These are phyloP conservation scores for Pseudoperonospora humuli DNA, from an alignment of 352 stramenopile species.

Conservation along the genomic window DNA sequence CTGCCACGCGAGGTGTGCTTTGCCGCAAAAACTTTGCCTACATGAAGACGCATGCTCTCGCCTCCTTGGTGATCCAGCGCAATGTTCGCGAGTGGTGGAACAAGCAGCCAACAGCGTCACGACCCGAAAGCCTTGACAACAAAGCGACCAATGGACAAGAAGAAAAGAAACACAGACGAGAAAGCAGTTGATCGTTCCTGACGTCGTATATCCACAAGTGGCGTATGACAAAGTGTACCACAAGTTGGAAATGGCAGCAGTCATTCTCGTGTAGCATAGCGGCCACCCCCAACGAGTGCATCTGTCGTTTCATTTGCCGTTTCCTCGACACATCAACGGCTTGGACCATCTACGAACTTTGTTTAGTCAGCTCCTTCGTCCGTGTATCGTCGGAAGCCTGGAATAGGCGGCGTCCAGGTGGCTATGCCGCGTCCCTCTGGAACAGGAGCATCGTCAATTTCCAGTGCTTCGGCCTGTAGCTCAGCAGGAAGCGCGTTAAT, in stretches of 20 bases:
- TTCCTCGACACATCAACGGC: constrained; percentile 12
- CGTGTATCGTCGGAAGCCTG: constrained; percentile 78
- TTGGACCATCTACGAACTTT: not conserved
- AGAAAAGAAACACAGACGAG: constrained; percentile 8
- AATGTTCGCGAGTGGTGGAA: constrained; percentile 84
- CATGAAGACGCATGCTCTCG: constrained; percentile 79
- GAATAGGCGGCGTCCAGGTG: constrained; percentile 84
- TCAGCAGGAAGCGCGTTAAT: constrained; percentile 82
- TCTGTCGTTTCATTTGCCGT: constrained; percentile 22
- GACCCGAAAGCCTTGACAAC: constrained; percentile 11
- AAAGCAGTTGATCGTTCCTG: not conserved
- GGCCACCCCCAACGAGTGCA: constrained; percentile 6
- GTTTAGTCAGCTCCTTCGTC: constrained; percentile 38
- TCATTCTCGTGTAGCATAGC: constrained; percentile 14
- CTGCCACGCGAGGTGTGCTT: constrained; percentile 68
- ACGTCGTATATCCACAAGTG: constrained; percentile 5
- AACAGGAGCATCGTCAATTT: constrained; percentile 51
- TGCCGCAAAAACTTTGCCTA: constrained; percentile 82
- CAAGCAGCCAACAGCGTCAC: constrained; percentile 37
- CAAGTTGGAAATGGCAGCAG: constrained; percentile 9
- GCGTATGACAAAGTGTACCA: constrained; percentile 5
- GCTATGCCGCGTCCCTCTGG: constrained; percentile 68
- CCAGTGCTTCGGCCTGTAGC: constrained; percentile 71
- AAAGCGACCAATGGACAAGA: constrained; percentile 1
- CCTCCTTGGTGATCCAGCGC: constrained; percentile 78